A percentile compares a stretch with the other conserved stretches of the same genome.
Evolutionary conservation across 768 basidiomycete genomes (phyloP).

Genomic region (Xerocomellus intermedius): DNA sequence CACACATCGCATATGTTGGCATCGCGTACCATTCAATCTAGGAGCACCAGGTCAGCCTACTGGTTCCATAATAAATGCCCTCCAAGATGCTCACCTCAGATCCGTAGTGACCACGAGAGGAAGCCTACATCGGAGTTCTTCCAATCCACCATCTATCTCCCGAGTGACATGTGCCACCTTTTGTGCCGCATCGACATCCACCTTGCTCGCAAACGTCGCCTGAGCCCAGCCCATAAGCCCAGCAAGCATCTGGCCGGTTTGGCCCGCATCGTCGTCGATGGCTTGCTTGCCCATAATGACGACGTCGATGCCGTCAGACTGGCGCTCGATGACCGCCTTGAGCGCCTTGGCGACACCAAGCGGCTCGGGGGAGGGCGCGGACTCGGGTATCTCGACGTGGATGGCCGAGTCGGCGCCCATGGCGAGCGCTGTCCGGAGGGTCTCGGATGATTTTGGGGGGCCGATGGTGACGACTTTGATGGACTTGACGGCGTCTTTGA

Average conservation of each 20-base stretch:
- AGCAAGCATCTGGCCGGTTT: constrained; percentile 97
- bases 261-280: constrained; percentile 94
- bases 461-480: constrained; percentile 96
- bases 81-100: constrained; percentile 58
- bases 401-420: constrained; percentile 96
- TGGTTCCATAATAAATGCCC: not conserved
- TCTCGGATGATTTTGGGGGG: constrained; percentile 84
- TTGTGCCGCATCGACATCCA: constrained; percentile 64
- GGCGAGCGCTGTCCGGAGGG: constrained; percentile 91
- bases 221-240: constrained; percentile 91
- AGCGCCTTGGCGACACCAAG: constrained; percentile 88
- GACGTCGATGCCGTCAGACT: constrained; percentile 66
- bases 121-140: constrained; percentile 75
- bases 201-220: constrained; percentile 91
- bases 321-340: constrained; percentile 65
- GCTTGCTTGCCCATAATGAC: constrained; percentile 98
- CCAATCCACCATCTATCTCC: constrained; percentile 93
- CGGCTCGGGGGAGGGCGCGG: constrained; percentile 77
- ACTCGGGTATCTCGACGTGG: constrained; percentile 84
- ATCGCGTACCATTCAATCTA: constrained; percentile 68
- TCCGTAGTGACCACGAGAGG: constrained; percentile 93
- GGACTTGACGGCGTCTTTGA: constrained; percentile 72
- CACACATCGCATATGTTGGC: not conserved
- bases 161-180: constrained; percentile 71
- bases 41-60: not conserved